Conservation (phyloP, 2,329 filamentous ascomycete species). For the Hymenoscyphus salicellus region DNA sequence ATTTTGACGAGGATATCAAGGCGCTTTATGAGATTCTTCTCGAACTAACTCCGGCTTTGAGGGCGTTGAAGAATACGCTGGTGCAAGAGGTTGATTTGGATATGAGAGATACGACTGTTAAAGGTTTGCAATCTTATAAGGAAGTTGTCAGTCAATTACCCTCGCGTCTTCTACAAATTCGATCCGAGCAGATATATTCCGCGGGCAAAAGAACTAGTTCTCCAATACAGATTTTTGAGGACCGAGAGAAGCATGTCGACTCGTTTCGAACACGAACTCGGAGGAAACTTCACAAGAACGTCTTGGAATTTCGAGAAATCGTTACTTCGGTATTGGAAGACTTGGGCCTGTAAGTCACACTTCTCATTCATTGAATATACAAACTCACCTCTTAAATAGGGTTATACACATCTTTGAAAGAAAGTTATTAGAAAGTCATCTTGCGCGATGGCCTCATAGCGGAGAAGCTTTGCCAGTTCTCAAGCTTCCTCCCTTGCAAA, state of each 20-base stretch:
- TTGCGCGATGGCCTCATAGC: not conserved
- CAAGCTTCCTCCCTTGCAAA: not conserved
- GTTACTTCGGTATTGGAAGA: not conserved
- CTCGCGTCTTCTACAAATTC: not conserved
- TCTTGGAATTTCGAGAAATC: constrained; percentile 4
- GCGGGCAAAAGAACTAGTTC: not conserved
- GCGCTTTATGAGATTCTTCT: not conserved
- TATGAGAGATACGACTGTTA: not conserved
- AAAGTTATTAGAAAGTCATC: not conserved
- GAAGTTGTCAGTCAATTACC: not conserved
- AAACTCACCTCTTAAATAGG: not conserved
- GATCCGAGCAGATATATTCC: not conserved
- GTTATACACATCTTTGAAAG: not conserved
- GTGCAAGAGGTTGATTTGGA: not conserved
- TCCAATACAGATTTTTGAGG: not conserved
- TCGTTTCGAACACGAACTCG: constrained; percentile 7
- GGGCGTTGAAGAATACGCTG: not conserved
- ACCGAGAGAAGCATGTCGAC: constrained; percentile 4
- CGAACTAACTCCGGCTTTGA: not conserved
- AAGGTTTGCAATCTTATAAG: not conserved
- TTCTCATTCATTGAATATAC: not conserved
- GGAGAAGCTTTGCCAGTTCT: not conserved
- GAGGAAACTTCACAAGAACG: constrained; percentile 1
- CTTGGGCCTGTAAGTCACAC: constrained; percentile 4
- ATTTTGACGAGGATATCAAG: constrained; percentile 10